Conservation (phyloP, 2,329 filamentous ascomycete genomes). For the Fonsecaea erecta region DNA sequence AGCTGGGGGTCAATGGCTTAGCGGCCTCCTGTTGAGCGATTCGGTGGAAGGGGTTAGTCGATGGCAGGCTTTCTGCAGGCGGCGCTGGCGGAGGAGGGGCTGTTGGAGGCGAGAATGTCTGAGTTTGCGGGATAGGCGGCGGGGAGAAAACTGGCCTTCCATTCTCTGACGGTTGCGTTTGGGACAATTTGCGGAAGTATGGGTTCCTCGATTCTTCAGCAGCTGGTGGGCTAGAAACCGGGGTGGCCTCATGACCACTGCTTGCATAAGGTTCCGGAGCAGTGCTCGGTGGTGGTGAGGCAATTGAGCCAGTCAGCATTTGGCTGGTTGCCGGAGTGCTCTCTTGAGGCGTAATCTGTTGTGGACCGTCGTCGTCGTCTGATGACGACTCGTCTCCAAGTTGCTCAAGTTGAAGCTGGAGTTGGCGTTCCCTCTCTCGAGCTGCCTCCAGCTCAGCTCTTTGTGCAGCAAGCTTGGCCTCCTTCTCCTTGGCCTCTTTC, state of each 20-base stretch:
- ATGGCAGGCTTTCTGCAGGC: constrained; percentile 59
- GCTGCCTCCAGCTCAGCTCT: constrained; percentile 91
- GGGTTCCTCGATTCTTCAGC: constrained; percentile 88
- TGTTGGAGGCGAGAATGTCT: constrained; percentile 45
- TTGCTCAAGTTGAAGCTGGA: constrained; percentile 84
- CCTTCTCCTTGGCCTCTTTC: constrained; percentile 85
- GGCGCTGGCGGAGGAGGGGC: constrained; percentile 44
- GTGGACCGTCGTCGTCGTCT: constrained; percentile 69
- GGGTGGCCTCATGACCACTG: constrained; percentile 61
- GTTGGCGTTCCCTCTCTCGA: constrained; percentile 84
- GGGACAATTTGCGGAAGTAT: constrained; percentile 87
- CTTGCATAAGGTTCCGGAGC: constrained; percentile 40
- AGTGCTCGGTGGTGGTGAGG: constrained; percentile 41
- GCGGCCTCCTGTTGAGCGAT: constrained; percentile 63
- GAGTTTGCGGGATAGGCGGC: constrained; percentile 51
- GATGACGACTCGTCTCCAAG: constrained; percentile 78
- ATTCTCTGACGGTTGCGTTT: constrained; percentile 67
- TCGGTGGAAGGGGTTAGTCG: constrained; percentile 96
- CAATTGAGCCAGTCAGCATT: constrained; percentile 48
- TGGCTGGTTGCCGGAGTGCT: constrained; percentile 64
- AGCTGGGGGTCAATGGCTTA: constrained; percentile 57
- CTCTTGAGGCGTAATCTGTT: constrained; percentile 68
- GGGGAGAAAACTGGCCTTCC: constrained; percentile 47
- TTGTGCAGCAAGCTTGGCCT: constrained; percentile 79
- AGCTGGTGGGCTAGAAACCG: constrained; percentile 50